These are phyloP conservation scores for Acanthamoeba triangularis DNA, from an alignment of 208 protist genomes.

Conservation along the genomic window DNA sequence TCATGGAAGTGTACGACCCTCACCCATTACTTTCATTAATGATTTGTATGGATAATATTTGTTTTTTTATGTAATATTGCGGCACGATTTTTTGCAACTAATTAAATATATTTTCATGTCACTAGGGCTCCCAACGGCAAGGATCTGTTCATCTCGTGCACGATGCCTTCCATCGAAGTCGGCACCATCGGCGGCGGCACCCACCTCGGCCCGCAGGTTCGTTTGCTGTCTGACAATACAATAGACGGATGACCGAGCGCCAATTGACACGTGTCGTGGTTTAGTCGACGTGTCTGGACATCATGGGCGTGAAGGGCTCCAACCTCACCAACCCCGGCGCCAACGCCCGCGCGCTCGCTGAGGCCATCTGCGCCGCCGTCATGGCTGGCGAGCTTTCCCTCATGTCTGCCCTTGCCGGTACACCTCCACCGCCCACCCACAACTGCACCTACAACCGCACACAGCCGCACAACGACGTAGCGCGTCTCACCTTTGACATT, in stretches of 20 bases:
- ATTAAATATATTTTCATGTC: background rate
- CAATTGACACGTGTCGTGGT: no score
- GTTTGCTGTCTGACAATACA: background rate
- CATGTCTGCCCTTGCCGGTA: constrained; percentile 90
- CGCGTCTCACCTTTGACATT: background rate
- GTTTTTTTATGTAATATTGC: background rate
- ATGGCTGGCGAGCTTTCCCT: constrained; percentile 98
- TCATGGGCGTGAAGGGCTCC: constrained; percentile 93
- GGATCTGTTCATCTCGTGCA: constrained; percentile 97
- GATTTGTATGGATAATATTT: no score
- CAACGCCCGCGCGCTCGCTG: constrained; percentile 95
- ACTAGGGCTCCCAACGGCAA: constrained; percentile 83
- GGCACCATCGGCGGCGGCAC: constrained; percentile 99
- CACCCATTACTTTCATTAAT: no score
- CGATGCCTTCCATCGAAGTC: constrained; percentile 99
- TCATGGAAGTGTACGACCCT: constrained; percentile 92
- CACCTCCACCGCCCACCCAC: background rate
- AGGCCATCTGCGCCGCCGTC: constrained; percentile 94
- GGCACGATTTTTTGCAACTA: background rate
- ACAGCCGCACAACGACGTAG: background rate
- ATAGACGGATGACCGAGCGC: no score
- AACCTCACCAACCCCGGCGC: constrained; percentile 91
- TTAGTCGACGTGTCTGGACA: constrained; percentile 92
- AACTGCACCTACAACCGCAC: no score
- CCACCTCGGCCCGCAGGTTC: constrained; percentile 94